These are phyloP conservation scores for Arthrobotrys sphaeroides DNA, from an alignment of 2,329 filamentous ascomycete species.

Conservation along the genomic window DNA sequence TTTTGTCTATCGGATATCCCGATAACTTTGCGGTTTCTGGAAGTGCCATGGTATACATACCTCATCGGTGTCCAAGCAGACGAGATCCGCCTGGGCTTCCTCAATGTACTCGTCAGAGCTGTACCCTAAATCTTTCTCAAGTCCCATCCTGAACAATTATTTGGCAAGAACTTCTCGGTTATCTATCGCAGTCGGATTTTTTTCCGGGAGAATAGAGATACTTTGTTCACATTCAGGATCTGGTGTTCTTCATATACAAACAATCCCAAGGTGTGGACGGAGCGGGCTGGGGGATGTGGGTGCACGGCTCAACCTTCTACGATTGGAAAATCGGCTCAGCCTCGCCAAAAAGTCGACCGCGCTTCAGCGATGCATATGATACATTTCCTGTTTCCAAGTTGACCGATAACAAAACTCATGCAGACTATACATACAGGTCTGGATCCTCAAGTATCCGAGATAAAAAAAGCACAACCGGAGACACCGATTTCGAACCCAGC, in stretches of 20 bases:
- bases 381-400: not conserved
- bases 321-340: not conserved
- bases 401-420: not conserved
- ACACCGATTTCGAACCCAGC: not conserved
- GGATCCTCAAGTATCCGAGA: too few species aligned
- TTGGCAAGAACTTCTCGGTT: not conserved
- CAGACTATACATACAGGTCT: not conserved
- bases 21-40: too few species aligned
- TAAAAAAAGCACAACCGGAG: not conserved
- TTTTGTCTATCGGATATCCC: not conserved
- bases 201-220: not conserved
- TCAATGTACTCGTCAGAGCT: conserved; percentile 20
- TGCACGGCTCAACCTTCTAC: not conserved
- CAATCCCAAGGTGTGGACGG: not conserved
- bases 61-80: conserved; percentile 26
- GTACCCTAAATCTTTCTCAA: conserved; percentile 11
- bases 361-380: too few species aligned
- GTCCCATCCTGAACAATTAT: not conserved
- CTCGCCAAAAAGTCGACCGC: not conserved
- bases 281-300: not conserved
- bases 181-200: not conserved
- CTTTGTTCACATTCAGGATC: not conserved
- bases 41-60: not conserved
- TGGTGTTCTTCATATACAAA: not conserved
- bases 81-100: conserved; percentile 21